Base-by-base conservation (phyloP, 345 rosid genomes). In the Eucalyptus albens region DNA sequence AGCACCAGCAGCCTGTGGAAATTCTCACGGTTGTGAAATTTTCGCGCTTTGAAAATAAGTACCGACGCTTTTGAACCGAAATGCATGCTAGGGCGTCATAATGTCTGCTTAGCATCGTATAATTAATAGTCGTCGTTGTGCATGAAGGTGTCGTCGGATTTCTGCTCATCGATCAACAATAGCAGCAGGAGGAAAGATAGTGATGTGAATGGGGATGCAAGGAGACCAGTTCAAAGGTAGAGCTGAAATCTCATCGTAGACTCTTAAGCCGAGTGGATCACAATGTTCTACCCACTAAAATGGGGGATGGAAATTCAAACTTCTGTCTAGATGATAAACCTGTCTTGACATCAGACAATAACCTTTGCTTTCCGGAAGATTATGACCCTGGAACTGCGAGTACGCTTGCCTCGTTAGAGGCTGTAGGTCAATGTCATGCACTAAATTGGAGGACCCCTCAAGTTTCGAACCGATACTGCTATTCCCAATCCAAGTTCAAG, bases 31-130 rank as follows among this genome's bases (percentile, higher is more conserved):
- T 59, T 59, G 27, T 59, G 65, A 59, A 59, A 24, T 59, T 59
- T 26, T 59, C 65, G 3, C 13, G 14, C 65, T 59, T 59, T 59
- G 65, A 24, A 59, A 59, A 59, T 59, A 24, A 11, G 65, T 59
- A 0, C 6, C n/a, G n/a, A 24, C 7, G 29, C 65, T 59, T 0
- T 59, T 11, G 29, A 59, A 59, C 0, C n/a, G 65, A 59, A 59
- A 24, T 59, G 65, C 65, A 10, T 59, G 65, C 65, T 59, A 59
- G 29, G 65, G 65, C 65, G 65, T 59, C 65, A 24, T 11, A 59
- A 22, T 11, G 65, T 59, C 65, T 2, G n/a, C 0, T 59, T 24
- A 59, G 65, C 29, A 59, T 11, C 65, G 65, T 59, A 59, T 8
- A 59, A 59, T 59, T 59, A 1, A 24, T 10, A 59, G 65, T 59